These are phyloP conservation scores for Aspergillus glaucus DNA, from an alignment of 2,329 filamentous ascomycete species.

Conservation along the genomic window DNA sequence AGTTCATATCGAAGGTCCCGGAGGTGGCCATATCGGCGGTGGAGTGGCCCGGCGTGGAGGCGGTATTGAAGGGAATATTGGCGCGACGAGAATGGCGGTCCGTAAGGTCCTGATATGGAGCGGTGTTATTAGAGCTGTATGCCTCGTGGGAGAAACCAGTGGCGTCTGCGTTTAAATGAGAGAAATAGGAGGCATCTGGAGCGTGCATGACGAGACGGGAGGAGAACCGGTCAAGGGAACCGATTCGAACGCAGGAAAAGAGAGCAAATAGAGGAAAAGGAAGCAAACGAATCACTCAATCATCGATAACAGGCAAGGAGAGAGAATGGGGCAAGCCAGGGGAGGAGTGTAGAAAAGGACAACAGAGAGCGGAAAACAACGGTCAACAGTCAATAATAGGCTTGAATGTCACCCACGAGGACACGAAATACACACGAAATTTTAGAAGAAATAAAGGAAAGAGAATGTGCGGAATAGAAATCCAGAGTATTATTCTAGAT, in stretches of 20 bases:
- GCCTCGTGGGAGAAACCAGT: slow-evolving; percentile 91
- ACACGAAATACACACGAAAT: slow-evolving; percentile 7
- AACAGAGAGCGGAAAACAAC: too few relatives aligned
- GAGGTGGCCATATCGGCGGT: slow-evolving; percentile 74
- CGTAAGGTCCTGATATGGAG: slow-evolving; percentile 66
- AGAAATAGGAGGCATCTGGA: slow-evolving; percentile 73
- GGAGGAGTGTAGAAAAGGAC: too few relatives aligned
- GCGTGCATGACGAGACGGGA: slow-evolving; percentile 73
- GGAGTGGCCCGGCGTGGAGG: slow-evolving; percentile 57
- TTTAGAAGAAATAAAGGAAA: slow-evolving; percentile 3
- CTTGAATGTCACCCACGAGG: not conserved
- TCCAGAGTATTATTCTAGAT: slow-evolving; percentile 11
- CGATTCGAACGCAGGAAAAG: slow-evolving; percentile 41
- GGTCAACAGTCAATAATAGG: too few relatives aligned
- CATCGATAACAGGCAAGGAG: too few relatives aligned
- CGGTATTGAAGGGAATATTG: slow-evolving; percentile 92
- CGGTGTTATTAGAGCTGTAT: slow-evolving; percentile 70
- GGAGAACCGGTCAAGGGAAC: slow-evolving; percentile 57
- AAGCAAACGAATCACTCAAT: slow-evolving; percentile 24
- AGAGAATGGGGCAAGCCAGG: too few relatives aligned
- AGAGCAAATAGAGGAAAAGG: slow-evolving; percentile 8
- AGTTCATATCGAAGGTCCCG: slow-evolving; percentile 96
- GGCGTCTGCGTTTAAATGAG: slow-evolving; percentile 62
- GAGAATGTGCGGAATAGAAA: slow-evolving; percentile 4
- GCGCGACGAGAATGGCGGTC: slow-evolving; percentile 75